A percentile compares a stretch with the other conserved stretches of the same genome.
Conservation (phyloP, 2,329 filamentous ascomycete species). For the Bimuria novae-zelandiae region DNA sequence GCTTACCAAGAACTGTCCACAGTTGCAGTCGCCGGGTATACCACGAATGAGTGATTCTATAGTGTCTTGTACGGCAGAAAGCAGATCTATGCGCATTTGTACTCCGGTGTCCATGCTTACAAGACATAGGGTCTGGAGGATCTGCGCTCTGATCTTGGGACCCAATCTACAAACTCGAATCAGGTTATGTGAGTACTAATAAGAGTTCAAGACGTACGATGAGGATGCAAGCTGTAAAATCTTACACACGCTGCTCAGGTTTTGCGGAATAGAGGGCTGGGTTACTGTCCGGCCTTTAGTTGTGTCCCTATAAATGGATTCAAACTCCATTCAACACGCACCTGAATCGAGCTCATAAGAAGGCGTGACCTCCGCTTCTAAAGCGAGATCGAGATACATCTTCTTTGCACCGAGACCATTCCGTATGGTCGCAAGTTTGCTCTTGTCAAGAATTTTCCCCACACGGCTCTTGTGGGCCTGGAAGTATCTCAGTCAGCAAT, state of each 20-base stretch:
- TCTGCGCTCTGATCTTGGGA: constrained; percentile 24
- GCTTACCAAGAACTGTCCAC: constrained; percentile 26
- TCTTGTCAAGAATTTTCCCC: constrained; percentile 45
- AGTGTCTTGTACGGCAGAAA: constrained; percentile 35
- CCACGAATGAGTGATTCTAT: constrained; percentile 38
- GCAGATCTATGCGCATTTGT: constrained; percentile 20
- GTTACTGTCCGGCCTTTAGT: constrained; percentile 7
- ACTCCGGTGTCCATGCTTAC: constrained; percentile 41
- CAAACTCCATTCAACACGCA: constrained; percentile 5
- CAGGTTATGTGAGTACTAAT: not conserved
- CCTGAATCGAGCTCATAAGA: constrained; percentile 13
- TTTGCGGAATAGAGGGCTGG: constrained; percentile 21
- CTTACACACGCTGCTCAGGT: constrained; percentile 26
- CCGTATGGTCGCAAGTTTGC: constrained; percentile 59
- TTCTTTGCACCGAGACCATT: constrained; percentile 60
- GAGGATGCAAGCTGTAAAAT: constrained; percentile 33
- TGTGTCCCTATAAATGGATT: not conserved
- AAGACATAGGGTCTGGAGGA: constrained; percentile 33
- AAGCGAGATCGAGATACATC: not conserved
- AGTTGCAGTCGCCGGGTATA: constrained; percentile 25
- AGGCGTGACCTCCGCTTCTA: constrained; percentile 2
- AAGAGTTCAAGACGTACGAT: constrained; percentile 21
- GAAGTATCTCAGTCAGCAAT: too few relatives aligned
- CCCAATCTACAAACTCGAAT: constrained; percentile 21
- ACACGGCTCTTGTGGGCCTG: constrained; percentile 15